Conservation (phyloP, 495 filamentous ascomycete species). For the Chaetomidium leptoderma region DNA sequence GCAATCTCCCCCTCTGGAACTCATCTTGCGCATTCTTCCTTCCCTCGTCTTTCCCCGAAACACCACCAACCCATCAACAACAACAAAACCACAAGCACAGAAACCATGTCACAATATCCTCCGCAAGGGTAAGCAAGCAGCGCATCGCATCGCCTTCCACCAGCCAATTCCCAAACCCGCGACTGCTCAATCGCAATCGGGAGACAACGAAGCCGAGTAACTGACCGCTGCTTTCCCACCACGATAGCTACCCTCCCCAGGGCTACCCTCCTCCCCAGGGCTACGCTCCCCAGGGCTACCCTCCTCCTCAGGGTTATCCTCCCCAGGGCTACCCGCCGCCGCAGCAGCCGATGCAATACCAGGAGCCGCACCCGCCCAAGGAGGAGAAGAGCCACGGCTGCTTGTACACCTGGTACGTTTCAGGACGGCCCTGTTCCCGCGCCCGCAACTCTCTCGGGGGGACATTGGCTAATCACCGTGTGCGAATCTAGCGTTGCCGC, state of each 20-base stretch:
- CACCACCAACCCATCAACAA: background rate
- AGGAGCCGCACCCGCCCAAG: constrained; percentile 20
- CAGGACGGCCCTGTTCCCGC: background rate
- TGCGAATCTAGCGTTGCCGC: constrained; percentile 16
- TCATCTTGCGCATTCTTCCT: background rate
- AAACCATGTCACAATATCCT: constrained; percentile 7
- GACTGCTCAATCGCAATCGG: background rate
- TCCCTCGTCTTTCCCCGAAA: background rate
- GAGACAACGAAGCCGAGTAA: background rate
- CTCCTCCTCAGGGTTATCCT: constrained; percentile 12
- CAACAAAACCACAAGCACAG: background rate
- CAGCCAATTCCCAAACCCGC: background rate
- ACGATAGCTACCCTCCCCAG: constrained; percentile 1
- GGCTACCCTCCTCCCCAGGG: constrained; percentile 16
- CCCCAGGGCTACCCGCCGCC: constrained; percentile 16
- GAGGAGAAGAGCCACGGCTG: constrained; percentile 30
- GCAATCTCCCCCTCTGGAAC: background rate
- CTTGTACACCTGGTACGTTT: constrained; percentile 23
- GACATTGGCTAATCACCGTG: background rate
- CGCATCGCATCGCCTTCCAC: background rate
- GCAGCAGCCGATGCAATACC: constrained; percentile 20
- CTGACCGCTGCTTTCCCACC: background rate
- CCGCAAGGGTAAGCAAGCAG: constrained; percentile 12
- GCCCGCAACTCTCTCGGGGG: background rate
- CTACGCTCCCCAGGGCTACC: constrained; percentile 1